Evolutionary conservation across 1,284 basidiomycete genomes (phyloP), one percentile per base, ranked within the genome.

Genomic region (Binderoboletus segoi): DNA sequence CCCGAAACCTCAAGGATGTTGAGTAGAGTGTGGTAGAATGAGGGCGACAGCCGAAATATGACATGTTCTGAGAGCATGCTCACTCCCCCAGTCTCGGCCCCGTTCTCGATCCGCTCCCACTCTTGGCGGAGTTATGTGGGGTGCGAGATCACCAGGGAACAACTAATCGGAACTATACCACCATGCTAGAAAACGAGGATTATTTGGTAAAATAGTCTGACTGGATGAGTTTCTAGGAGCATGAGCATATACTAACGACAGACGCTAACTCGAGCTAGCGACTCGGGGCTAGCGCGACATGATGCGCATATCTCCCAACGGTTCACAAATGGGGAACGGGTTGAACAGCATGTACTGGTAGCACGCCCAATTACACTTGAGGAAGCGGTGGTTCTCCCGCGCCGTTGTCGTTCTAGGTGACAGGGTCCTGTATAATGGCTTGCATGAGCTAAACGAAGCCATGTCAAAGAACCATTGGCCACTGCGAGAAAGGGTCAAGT

Each of bases 51-150:
- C 2, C 30, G 12, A 30, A 20, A 40, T 30, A 30, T 35, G 33
- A 12, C 33, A 35, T 35, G 33, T 35, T 20, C 15, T 38, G 4
- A 10, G 28, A 18, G n/a, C 37, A 38, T 20, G 37, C 15, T 4
- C n/a, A n/a, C 10, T 10, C 28, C 28, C 28, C 28, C 13, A 38
- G 18, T 15, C 8, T 20, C 15, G 4, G n/a, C 11, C 28, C 32
- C 38, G 43, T 35, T 49, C 40, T 20, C 56, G 68, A 67, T 67
- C 66, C 28, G 53, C 45, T 56, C 48, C 56, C 50, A 44, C 23
- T 51, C 52, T 43, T n/a, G 55, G n/a, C n/a, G n/a, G n/a, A n/a
- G n/a, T n/a, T n/a, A n/a, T n/a, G 43, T 32, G 37, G 38, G 43
- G 46, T 11, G 37, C 13, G 26, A n/a, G 41, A 51, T 48, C 51